These are phyloP conservation scores for Kwoniella shandongensis DNA, from an alignment of 768 basidiomycete species.

Conservation along the genomic window DNA sequence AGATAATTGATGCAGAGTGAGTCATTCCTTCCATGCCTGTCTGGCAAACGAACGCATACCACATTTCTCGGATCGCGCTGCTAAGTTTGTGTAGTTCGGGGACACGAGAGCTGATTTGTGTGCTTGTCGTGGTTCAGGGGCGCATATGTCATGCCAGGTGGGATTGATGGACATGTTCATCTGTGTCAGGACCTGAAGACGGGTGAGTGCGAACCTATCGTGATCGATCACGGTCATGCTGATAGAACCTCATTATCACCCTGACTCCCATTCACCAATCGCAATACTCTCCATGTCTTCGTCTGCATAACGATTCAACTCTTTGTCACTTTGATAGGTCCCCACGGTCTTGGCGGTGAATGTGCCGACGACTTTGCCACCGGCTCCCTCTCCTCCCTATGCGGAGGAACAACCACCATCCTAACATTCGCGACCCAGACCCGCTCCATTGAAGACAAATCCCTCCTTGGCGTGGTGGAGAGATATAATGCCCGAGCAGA, in stretches of 20 bases:
- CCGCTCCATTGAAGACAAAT: neutral
- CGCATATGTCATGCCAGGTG: slow-evolving; percentile 13
- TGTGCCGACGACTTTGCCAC: slow-evolving; percentile 52
- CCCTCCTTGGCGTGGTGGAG: neutral
- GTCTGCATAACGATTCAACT: too few relatives aligned
- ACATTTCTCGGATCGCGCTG: too few relatives aligned
- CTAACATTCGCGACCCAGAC: slow-evolving; percentile 54
- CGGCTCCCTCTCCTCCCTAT: slow-evolving; percentile 50
- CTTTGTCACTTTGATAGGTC: neutral
- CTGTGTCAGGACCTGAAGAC: slow-evolving; percentile 13
- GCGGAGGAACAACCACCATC: slow-evolving; percentile 54
- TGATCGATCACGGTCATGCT: slow-evolving; percentile 2
- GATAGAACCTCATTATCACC: too few relatives aligned
- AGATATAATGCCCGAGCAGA: neutral
- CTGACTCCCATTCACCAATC: too few relatives aligned
- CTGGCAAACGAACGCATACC: too few relatives aligned
- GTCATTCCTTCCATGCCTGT: neutral
- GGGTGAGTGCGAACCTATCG: neutral
- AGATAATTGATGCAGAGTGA: slow-evolving; percentile 2
- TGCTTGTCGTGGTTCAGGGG: neutral
- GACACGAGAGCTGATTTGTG: neutral
- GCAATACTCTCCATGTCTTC: too few relatives aligned
- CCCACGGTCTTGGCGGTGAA: slow-evolving; percentile 7
- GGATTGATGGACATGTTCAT: slow-evolving; percentile 10
- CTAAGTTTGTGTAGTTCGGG: too few relatives aligned